Evolutionary conservation across 306 rosid genomes (phyloP).

Genomic region (Medicago ruthenica): DNA sequence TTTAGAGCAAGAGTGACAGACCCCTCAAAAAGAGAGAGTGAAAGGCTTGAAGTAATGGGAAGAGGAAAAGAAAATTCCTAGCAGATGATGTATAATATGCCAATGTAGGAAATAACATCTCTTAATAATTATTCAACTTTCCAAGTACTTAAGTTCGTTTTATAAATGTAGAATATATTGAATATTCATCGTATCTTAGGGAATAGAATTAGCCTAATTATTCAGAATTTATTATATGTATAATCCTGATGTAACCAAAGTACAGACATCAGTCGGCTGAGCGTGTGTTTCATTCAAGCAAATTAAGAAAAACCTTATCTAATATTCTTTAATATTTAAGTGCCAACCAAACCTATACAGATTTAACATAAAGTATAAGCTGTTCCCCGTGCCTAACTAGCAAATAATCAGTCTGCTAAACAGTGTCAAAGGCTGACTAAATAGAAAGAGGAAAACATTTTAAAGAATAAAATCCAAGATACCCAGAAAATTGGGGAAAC

Average conservation of each 20-base stretch:
- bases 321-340: not conserved
- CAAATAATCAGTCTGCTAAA: conserved; percentile 32
- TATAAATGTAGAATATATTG: not conserved
- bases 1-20: conserved; percentile 5
- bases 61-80: not conserved
- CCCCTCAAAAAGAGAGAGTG: conserved; percentile 13
- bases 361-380: conserved; percentile 29
- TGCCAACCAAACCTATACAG: conserved; percentile 16
- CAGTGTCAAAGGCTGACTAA: conserved; percentile 19
- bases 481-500: conserved; percentile 29
- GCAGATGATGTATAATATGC: conserved; percentile 25
- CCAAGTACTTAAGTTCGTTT: not conserved
- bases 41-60: not conserved
- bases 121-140: conserved; percentile 4
- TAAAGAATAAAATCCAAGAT: conserved; percentile 18
- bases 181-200: conserved; percentile 1
- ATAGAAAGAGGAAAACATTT: conserved; percentile 3
- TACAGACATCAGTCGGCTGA: not conserved
- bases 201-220: conserved; percentile 7
- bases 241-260: not conserved
- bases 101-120: not conserved
- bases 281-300: conserved; percentile 15
- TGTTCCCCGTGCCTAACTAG: not conserved
- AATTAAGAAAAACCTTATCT: conserved; percentile 16
- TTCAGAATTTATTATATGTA: not conserved